Percentiles rank a stretch among this genome's conserved stretches.
These are phyloP conservation scores for Backusella australiensis DNA, from an alignment of 192 early-diverging fungal genomes.

Conservation along the genomic window DNA sequence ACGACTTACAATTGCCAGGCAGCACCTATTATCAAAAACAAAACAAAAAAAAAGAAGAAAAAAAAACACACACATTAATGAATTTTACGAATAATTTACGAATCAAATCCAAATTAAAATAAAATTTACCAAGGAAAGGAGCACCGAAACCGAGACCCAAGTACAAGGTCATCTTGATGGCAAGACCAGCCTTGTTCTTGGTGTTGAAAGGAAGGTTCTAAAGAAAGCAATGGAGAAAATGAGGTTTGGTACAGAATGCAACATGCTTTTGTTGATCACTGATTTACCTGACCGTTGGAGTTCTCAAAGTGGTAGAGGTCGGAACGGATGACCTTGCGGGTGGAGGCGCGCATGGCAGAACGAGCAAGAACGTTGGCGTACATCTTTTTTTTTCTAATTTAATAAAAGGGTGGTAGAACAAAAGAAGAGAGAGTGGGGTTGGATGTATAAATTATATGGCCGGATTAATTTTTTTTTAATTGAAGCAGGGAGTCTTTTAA, in stretches of 20 bases:
- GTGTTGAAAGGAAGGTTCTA: constrained; percentile 62
- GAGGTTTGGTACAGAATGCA: not conserved
- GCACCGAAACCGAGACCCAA: constrained; percentile 52
- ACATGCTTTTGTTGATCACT: not conserved
- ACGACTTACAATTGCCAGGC: constrained; percentile 41
- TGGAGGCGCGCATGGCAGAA: constrained; percentile 31
- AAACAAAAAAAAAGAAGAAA: not conserved
- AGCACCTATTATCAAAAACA: constrained; percentile 18
- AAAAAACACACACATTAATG: not conserved
- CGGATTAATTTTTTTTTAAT: not conserved
- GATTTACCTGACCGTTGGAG: constrained; percentile 36
- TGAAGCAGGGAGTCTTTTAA: not conserved
- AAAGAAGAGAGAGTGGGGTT: constrained; percentile 7
- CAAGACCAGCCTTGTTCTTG: constrained; percentile 56
- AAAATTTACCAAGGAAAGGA: constrained; percentile 50
- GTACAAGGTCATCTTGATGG: constrained; percentile 47
- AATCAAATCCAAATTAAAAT: not conserved
- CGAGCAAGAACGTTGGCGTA: constrained; percentile 37
- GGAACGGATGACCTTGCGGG: constrained; percentile 37
- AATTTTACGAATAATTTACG: not conserved
- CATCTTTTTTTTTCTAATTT: constrained; percentile 19
- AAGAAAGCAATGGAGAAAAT: not conserved
- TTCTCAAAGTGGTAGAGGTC: constrained; percentile 42
- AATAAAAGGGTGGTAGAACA: not conserved
- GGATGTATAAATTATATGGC: not conserved